Evolutionary conservation across 306 rosid genomes (phyloP), one percentile per base, ranked within the genome.

Genomic region (Quillaja saponaria): DNA sequence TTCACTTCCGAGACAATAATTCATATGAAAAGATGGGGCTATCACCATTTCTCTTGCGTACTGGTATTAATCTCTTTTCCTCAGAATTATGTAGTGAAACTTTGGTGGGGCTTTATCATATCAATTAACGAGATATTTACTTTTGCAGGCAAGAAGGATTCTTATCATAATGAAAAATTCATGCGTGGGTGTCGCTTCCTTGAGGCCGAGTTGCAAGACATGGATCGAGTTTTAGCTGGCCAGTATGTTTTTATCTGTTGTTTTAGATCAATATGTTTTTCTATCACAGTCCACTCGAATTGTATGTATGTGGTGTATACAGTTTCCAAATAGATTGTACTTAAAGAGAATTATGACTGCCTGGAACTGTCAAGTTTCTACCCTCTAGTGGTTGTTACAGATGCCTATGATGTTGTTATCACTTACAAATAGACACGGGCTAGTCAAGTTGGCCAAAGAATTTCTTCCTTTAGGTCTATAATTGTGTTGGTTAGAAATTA

Each of bases 151-250:
- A 83, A 78, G 60, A 71, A 67, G 37, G 99, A 87, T 71, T 85
- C 97, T 11, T 90, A 85, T 79, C 96, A 94, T 68, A 87, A 81
- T 49, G 96, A 94, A 57, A 87, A 89, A 80, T 85, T 73, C 62
- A 87, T 85, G 97, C 97, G 99, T 0, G 96, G 96, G n/a, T 81
- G 84, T 71, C 91, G 96, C 39, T 94, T 94, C 64, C 94, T 89
- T 6, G 96, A 94, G 76, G 96, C 97, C 37, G 97, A 94, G 85
- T 72, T 94, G 50, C 99, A 94, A 71, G 94, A 94, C 20, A 83
- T 82, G 91, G 99, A 89, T 65, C 73, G 96, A 38, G 76, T 94
- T 48, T 83, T 83, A 61, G 78, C 96, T 73, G 99, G 99, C 89
- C 81, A 82, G 99, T 94, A 80, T 33, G 89, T 84, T 12, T 51